Conservation (phyloP, 2,329 filamentous ascomycete genomes). For the Scleromitrula shiraiana region DNA sequence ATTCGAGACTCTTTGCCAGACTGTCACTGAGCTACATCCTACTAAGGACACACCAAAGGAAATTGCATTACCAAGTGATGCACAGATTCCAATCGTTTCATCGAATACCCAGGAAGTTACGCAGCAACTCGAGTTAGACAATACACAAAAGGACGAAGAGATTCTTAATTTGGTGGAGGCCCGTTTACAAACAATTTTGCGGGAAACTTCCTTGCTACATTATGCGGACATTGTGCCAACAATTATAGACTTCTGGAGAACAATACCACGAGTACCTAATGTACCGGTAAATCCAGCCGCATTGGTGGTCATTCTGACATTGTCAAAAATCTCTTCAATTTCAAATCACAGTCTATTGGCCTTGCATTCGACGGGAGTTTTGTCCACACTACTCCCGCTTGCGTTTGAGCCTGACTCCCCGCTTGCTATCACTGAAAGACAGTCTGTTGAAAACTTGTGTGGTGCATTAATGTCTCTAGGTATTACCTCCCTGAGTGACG, state of each 20-base stretch:
- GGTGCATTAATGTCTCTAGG: slow-evolving; percentile 65
- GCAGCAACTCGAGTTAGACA: background rate
- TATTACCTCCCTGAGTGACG: slow-evolving; percentile 73
- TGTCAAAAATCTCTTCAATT: slow-evolving; percentile 43
- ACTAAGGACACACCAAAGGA: slow-evolving; percentile 1
- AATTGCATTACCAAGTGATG: background rate
- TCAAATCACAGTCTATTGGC: slow-evolving; percentile 63
- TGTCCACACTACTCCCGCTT: slow-evolving; percentile 57
- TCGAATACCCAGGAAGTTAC: background rate
- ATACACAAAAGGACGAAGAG: slow-evolving; percentile 17
- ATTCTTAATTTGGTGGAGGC: slow-evolving; percentile 24
- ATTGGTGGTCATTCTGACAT: slow-evolving; percentile 48
- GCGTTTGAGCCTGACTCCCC: slow-evolving; percentile 46
- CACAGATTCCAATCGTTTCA: background rate
- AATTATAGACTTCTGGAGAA: slow-evolving; percentile 56
- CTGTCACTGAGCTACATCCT: slow-evolving; percentile 31
- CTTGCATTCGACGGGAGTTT: slow-evolving; percentile 63
- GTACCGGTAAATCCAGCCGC: slow-evolving; percentile 44
- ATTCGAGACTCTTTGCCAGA: slow-evolving; percentile 60
- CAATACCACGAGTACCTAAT: slow-evolving; percentile 43
- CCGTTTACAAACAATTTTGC: slow-evolving; percentile 42
- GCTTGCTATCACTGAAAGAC: slow-evolving; percentile 47
- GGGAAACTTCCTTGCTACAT: slow-evolving; percentile 44
- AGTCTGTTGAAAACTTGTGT: slow-evolving; percentile 58
- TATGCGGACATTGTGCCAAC: slow-evolving; percentile 56